Base-by-base conservation (phyloP, 768 basidiomycete species). In the Hirschioporus abietinus region DNA sequence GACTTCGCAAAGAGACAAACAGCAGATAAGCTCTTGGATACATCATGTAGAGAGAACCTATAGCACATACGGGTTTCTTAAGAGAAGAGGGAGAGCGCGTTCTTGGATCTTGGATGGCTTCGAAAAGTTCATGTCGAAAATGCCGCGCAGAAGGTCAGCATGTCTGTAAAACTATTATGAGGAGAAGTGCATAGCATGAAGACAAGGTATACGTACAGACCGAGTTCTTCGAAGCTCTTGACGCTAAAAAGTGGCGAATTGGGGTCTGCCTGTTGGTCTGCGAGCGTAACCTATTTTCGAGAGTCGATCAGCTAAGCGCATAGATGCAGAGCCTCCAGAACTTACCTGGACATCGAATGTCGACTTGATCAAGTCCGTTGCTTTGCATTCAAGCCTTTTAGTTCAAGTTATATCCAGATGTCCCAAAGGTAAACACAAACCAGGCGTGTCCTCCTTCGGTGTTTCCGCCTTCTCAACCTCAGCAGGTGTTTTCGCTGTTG, bases 21-120 rank as follows among this genome's bases (percentile, higher is more conserved):
- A 23, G 63, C 52, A 23, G 65, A 63, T 34, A 35, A 36, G 24
- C 15, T 59, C 59, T 8, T 24, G 34, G 12, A 52, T 20, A 15
- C 12, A 5, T 52, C 26, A 17, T 3, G 35, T 52, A 36, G 64
- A 27, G 17, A 42, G 57, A 59, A 4, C 1, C 17, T 17, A 26
- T 52, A 8, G 15, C 15, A 80, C 90, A 71, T 72, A 97, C 95
- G 96, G 97, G 73, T 96, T 90, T 64, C 87, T 75, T 9, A 99
- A 87, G 35, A 99, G 84, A 26, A 99, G 83, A 1, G 97, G 97
- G 7, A 99, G 81, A 23, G 97, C 97, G 69, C 92, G 89, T 81
- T 98, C 96, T 80, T 99, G 97, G 70, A 99, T 99, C 80, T 99
- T 99, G 35, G 96, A 98, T 8, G 97, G 97, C 77, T 96, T 97